A percentile compares a stretch with the other conserved stretches of the same genome.
These are phyloP conservation scores for Sporormia fimetaria DNA, from an alignment of 495 filamentous ascomycete genomes.

Conservation along the genomic window DNA sequence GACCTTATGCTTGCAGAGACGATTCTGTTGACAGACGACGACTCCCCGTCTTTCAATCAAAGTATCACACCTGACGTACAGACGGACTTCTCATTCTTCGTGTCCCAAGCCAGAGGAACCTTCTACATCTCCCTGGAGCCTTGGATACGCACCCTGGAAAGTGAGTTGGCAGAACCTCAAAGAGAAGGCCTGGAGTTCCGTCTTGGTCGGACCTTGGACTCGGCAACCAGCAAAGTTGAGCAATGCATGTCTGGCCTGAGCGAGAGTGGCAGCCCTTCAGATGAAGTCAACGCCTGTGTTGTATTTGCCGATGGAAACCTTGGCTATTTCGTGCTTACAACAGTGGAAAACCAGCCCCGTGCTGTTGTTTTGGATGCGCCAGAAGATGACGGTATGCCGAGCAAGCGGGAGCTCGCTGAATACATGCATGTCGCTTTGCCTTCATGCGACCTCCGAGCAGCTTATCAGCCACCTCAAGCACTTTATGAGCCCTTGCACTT, in stretches of 20 bases:
- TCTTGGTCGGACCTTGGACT: slow-evolving; percentile 55
- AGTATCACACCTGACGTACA: slow-evolving; percentile 49
- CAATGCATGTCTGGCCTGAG: slow-evolving; percentile 39
- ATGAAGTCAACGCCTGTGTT: slow-evolving; percentile 38
- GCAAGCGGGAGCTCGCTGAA: slow-evolving; percentile 21
- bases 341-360: slow-evolving; percentile 49
- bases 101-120: slow-evolving; percentile 61
- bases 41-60: slow-evolving; percentile 8
- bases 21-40: slow-evolving; percentile 3
- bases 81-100: slow-evolving; percentile 66
- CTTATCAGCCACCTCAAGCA: slow-evolving; percentile 57
- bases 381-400: slow-evolving; percentile 30
- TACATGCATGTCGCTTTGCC: not conserved
- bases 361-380: slow-evolving; percentile 58
- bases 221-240: slow-evolving; percentile 49
- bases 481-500: slow-evolving; percentile 51
- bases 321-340: slow-evolving; percentile 68
- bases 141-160: slow-evolving; percentile 67
- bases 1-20: slow-evolving; percentile 33
- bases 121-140: slow-evolving; percentile 57
- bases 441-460: slow-evolving; percentile 44
- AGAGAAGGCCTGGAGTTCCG: slow-evolving; percentile 61
- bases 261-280: slow-evolving; percentile 34
- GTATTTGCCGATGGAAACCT: slow-evolving; percentile 61
- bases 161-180: slow-evolving; percentile 55